A percentile compares a stretch with the other conserved stretches of the same genome.
Evolutionary conservation across 2,329 filamentous ascomycete genomes (phyloP).

Genomic region (Neonectria ditissima): DNA sequence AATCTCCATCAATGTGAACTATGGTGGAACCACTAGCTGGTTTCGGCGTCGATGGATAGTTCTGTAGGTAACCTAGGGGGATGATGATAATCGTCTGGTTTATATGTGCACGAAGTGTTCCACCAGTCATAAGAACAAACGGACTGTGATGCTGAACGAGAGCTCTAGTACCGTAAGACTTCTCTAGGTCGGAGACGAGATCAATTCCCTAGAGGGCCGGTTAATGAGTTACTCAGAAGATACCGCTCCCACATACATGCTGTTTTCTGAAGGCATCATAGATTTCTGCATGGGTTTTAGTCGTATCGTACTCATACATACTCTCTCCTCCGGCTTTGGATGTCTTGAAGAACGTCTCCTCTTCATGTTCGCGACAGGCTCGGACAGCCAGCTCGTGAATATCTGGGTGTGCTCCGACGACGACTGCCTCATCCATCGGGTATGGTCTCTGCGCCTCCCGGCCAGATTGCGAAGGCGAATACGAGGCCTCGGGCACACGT

Average conservation of each 20-base stretch:
- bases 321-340: background rate
- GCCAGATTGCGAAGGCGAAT: too few species aligned
- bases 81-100: background rate
- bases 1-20: background rate
- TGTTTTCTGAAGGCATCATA: background rate
- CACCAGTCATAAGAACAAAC: background rate
- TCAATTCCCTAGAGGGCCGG: background rate
- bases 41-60: background rate
- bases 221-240: background rate
- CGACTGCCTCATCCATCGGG: background rate
- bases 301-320: background rate
- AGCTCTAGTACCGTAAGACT: background rate
- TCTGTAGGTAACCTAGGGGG: background rate
- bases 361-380: background rate
- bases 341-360: background rate
- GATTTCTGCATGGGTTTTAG: background rate
- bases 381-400: background rate
- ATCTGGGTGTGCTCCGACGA: background rate
- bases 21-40: background rate
- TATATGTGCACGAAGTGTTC: too few species aligned
- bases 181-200: background rate
- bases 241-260: background rate
- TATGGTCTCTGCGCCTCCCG: too few species aligned
- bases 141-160: background rate
- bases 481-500: too few species aligned